Percentiles rank a stretch among this genome's conserved stretches.
Evolutionary conservation across 805 yeast species (phyloP).

Genomic region (Teunomyces aglyptinius): DNA sequence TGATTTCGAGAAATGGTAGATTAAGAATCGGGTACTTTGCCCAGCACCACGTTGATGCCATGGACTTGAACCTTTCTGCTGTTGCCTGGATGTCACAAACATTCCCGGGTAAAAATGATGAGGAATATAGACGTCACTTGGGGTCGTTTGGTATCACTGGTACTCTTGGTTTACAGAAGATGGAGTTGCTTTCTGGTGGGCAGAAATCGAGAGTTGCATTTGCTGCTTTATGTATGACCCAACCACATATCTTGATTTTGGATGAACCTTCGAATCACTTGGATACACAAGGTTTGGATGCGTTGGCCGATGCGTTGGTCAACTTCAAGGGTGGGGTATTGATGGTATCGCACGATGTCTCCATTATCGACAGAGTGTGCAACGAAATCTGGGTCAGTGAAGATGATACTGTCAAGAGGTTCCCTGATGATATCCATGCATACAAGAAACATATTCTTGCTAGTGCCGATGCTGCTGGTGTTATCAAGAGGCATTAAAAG

Average conservation of each 20-base stretch:
- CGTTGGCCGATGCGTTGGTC: slow-evolving; percentile 83
- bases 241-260: slow-evolving; percentile 86
- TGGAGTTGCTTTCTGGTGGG: slow-evolving; percentile 92
- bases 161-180: slow-evolving; percentile 84
- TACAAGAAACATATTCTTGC: slow-evolving; percentile 85
- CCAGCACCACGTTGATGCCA: slow-evolving; percentile 97
- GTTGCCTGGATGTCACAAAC: slow-evolving; percentile 91
- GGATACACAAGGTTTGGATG: slow-evolving; percentile 98
- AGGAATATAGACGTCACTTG: slow-evolving; percentile 93
- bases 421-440: slow-evolving; percentile 79
- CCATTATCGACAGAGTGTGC: slow-evolving; percentile 84
- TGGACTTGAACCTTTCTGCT: slow-evolving; percentile 83
- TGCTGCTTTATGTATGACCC: slow-evolving; percentile 86
- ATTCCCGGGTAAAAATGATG: slow-evolving; percentile 92
- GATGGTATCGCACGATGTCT: slow-evolving; percentile 97
- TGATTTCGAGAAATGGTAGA: slow-evolving; percentile 76
- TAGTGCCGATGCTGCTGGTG: slow-evolving; percentile 80
- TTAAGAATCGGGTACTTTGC: slow-evolving; percentile 95
- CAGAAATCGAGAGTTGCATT: slow-evolving; percentile 98
- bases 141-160: slow-evolving; percentile 98
- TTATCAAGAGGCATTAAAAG: slow-evolving; percentile 73
- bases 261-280: slow-evolving; percentile 99
- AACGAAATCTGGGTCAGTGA: slow-evolving; percentile 96
- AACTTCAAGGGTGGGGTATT: slow-evolving; percentile 92
- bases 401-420: slow-evolving; percentile 71